Percentiles rank a stretch among this genome's conserved stretches.
Evolutionary conservation across 805 yeast genomes (phyloP).

Genomic region (Spathaspora boniae): DNA sequence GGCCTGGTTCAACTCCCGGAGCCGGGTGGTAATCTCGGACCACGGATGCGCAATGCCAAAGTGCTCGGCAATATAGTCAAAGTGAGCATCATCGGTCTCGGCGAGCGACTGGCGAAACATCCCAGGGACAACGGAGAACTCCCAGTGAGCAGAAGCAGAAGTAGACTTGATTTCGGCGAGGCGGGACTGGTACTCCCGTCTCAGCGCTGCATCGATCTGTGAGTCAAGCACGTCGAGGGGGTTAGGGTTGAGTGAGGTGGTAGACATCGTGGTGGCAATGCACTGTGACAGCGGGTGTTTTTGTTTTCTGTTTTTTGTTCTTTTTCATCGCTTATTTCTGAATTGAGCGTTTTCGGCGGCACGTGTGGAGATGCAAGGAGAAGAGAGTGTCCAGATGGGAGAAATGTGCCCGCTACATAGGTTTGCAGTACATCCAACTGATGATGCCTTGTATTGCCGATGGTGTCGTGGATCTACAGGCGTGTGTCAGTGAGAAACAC

Average conservation of each 20-base stretch:
- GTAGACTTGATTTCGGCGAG: slow-evolving; percentile 8
- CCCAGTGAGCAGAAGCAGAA: slow-evolving; percentile 24
- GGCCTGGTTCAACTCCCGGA: slow-evolving; percentile 32
- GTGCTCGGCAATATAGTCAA: slow-evolving; percentile 39
- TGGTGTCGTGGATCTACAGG: too few relatives aligned
- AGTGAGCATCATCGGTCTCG: slow-evolving; percentile 38
- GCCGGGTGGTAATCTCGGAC: slow-evolving; percentile 25
- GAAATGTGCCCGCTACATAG: too few relatives aligned
- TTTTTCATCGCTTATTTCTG: too few relatives aligned
- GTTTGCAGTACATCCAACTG: too few relatives aligned
- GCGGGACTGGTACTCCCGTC: slow-evolving; percentile 10
- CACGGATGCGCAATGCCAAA: slow-evolving; percentile 42
- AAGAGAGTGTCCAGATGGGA: too few relatives aligned
- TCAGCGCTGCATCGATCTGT: slow-evolving; percentile 18
- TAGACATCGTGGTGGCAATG: slow-evolving; percentile 1
- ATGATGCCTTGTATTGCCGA: too few relatives aligned
- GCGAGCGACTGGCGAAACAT: slow-evolving; percentile 42
- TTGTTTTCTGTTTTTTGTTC: too few relatives aligned
- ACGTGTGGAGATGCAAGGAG: too few relatives aligned
- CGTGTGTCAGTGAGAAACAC: too few relatives aligned
- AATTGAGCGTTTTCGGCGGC: too few relatives aligned
- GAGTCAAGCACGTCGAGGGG: slow-evolving; percentile 30
- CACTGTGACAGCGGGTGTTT: too few relatives aligned
- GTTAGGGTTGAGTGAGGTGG: slow-evolving; percentile 17
- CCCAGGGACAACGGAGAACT: slow-evolving; percentile 38